Evolutionary conservation across 2,329 filamentous ascomycete species (phyloP).

Genomic region (Fusarium falciforme): DNA sequence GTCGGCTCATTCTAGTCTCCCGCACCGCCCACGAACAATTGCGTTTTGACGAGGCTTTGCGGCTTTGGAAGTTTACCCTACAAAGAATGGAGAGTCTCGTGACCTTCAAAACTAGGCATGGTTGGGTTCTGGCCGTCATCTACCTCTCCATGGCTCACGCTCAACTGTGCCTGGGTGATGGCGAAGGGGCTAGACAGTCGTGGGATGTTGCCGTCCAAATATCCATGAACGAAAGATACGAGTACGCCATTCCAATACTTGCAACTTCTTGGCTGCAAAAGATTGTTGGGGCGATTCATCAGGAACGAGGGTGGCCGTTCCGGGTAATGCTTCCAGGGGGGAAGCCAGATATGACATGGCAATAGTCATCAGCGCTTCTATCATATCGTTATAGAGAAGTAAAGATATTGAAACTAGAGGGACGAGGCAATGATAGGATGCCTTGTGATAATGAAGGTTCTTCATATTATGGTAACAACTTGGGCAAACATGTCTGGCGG

Average conservation of each 20-base stretch:
- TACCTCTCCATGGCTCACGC: slow-evolving; percentile 47
- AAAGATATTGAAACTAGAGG: not conserved
- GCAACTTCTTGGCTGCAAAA: slow-evolving; percentile 45
- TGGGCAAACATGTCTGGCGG: not conserved
- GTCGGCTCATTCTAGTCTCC: slow-evolving; percentile 42
- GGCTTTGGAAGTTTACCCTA: slow-evolving; percentile 33
- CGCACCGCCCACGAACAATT: slow-evolving; percentile 36
- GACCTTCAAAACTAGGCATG: slow-evolving; percentile 36
- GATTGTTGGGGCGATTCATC: slow-evolving; percentile 42
- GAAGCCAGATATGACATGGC: slow-evolving; percentile 41
- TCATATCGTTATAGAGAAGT: no score
- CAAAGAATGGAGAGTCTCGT: slow-evolving; percentile 34
- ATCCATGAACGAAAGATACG: slow-evolving; percentile 42
- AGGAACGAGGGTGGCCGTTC: slow-evolving; percentile 45
- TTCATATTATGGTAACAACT: not conserved
- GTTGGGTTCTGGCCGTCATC: slow-evolving; percentile 42
- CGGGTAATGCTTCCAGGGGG: slow-evolving; percentile 48
- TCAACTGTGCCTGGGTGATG: slow-evolving; percentile 36
- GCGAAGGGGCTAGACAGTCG: slow-evolving; percentile 13
- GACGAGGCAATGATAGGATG: not conserved
- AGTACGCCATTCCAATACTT: slow-evolving; percentile 47
- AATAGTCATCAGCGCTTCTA: not conserved
- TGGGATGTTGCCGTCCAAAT: slow-evolving; percentile 43
- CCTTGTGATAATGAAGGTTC: not conserved
- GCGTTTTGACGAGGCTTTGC: slow-evolving; percentile 25